Base-by-base conservation (phyloP, 345 rosid genomes). In the Rhodamnia argentea region DNA sequence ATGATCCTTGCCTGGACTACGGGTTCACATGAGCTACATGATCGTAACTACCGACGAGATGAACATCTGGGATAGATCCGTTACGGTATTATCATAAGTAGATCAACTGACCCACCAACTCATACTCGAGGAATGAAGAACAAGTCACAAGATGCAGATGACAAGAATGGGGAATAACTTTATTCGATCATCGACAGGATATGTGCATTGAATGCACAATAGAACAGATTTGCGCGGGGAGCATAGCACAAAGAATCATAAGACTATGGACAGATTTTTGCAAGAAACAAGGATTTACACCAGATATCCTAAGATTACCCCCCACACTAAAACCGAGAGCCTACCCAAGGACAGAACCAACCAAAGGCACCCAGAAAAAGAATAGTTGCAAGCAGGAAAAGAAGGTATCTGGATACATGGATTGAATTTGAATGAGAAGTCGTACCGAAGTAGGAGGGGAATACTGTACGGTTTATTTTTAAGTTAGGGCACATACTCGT, bases 401-500 rank as follows among this genome's bases (percentile, higher is more conserved):
- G 15, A 1, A 55, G 76, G 40, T 42, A 70, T 40, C 47, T 70
- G 78, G 83, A 54, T 7, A 56, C 24, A 51, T 54, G 55, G 60
- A 83, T 59, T 85, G 87, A 76, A 85, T 57, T 23, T 82, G 57
- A 82, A 82, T 82, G 57, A 82, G 42, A 52, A 82, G 57, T 32
- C 16, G 20, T 82, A 82, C 42, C 13, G 81, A 22, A 18, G 26
- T 37, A 16, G 50, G 27, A 53, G 56, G 62, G 60, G 59, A 23
- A 60, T 86, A n/a, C 47, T n/a, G 60, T 50, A 52, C 82, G 75
- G 58, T 70, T 53, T 14, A 59, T 27, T 27, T 4, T 55, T 27
- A 82, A 37, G 78, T 88, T 88, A 94, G 51, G 97, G 92, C 83
- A 95, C 96, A 60, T 96, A 96, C 91, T 97, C 99, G 10, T 74